phyloP scores from a whole-genome alignment of 495 filamentous ascomycete species.

The Halenospora varia region DNA sequence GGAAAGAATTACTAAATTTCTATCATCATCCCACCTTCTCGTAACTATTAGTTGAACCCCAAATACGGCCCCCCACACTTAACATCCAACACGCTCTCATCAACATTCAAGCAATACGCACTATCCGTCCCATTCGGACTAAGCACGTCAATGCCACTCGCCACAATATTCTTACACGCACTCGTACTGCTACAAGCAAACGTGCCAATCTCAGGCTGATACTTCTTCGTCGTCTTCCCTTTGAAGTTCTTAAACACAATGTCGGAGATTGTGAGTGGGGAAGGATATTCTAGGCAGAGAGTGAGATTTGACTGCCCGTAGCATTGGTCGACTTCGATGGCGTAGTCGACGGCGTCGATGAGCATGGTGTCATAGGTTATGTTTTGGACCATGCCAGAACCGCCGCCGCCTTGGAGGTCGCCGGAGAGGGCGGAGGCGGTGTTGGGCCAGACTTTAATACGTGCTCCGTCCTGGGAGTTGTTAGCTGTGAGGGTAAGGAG shows the following conservation, averaged over 20 bases:
- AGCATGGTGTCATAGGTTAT: constrained; percentile 54
- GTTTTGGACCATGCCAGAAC: constrained; percentile 41
- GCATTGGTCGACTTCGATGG: constrained; percentile 63
- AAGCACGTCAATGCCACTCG: constrained; percentile 44
- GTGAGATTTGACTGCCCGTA: constrained; percentile 61
- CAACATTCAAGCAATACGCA: constrained; percentile 53
- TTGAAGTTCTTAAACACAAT: constrained; percentile 49
- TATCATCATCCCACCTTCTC: too few relatives aligned
- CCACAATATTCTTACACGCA: constrained; percentile 51
- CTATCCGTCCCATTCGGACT: constrained; percentile 45
- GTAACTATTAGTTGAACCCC: constrained; percentile 2
- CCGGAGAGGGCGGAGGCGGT: constrained; percentile 42
- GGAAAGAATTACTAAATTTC: too few relatives aligned
- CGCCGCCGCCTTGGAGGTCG: constrained; percentile 59
- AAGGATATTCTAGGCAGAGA: constrained; percentile 54
- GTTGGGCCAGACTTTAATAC: constrained; percentile 70
- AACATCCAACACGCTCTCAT: constrained; percentile 36
- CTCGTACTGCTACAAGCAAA: constrained; percentile 53
- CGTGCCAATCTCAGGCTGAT: constrained; percentile 46
- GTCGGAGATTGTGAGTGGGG: constrained; percentile 53
- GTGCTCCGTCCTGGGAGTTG: constrained; percentile 47
- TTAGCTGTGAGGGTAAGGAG: constrained; percentile 10
- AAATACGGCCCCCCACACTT: constrained; percentile 30
- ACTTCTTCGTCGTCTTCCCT: constrained; percentile 48
- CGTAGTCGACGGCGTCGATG: constrained; percentile 58